Base-by-base conservation (phyloP, 768 basidiomycete genomes). In the Lactarius akahatsu region DNA sequence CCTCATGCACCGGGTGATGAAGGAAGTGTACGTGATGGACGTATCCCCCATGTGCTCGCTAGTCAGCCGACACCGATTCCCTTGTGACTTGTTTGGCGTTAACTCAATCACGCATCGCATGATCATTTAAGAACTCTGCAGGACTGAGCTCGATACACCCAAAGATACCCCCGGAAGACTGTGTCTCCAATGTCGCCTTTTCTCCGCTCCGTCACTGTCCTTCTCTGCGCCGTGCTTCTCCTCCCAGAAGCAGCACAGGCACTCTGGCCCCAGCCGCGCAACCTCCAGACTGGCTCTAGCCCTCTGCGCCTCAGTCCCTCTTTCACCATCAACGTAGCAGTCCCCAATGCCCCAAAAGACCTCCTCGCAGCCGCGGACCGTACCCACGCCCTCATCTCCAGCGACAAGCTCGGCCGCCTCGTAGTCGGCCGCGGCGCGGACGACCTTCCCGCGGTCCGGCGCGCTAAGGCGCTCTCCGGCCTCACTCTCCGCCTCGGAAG, bases 391-490 rank as follows among this genome's bases (percentile, higher is more conserved):
- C 78, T 56, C 2, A 41, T 70, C 11, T 26, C 18, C 38, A 80
- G 76, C 6, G 90, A 90, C 74, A 82, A 85, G 70, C 83, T 87
- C 28, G 80, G 82, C 66, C 77, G 85, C 15, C 83, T 91, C 47
- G 79, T 84, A 41, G 80, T 85, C 30, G 85, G 85, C 18, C 85
- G 87, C 57, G 87, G 87, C 2, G 74, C 80, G 3, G 78, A 77
- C 8, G 84, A 88, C 71, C 77, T 74, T 0, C 57, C 62, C 9
- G 73, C 74, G 9, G 67, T 86, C 65, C 63, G 63, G 23, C 70
- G 70, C 13, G 86, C 86, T 1, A 76, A 77, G 28, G 71, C 74
- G 1, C 74, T 90, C 18, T 70, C 76, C 4, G 73, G 74, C 28
- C 77, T 90, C 43, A 76, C 74, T n/a, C 67, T 89, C 57, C 76